These are phyloP conservation scores for Gnomoniopsis smithogilvyi DNA, from an alignment of 2,329 filamentous ascomycete species.

Conservation along the genomic window DNA sequence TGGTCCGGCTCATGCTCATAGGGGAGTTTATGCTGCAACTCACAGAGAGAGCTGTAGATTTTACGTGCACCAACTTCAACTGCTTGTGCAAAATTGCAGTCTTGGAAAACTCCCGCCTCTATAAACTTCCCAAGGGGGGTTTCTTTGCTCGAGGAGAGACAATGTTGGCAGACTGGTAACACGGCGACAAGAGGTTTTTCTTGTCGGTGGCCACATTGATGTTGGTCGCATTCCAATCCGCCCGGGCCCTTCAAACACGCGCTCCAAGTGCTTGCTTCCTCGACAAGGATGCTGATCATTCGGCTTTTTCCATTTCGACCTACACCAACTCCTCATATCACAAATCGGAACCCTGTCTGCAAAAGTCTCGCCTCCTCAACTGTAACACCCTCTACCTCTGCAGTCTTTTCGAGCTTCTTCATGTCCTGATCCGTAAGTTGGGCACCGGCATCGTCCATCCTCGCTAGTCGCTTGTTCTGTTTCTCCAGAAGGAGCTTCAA, in stretches of 20 bases:
- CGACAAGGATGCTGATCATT: background rate
- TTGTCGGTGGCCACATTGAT: too few species aligned
- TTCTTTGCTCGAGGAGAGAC: too few species aligned
- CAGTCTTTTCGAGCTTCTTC: conserved; percentile 44
- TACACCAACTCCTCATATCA: conserved; percentile 32
- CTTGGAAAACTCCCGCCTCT: too few species aligned
- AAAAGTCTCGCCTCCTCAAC: conserved; percentile 44
- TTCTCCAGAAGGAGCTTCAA: conserved; percentile 32
- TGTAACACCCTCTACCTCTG: conserved; percentile 48
- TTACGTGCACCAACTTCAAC: too few species aligned
- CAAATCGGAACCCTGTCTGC: conserved; percentile 54
- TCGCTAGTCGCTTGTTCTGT: conserved; percentile 44
- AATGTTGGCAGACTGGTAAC: too few species aligned
- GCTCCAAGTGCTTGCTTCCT: background rate
- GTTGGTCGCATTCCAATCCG: too few species aligned
- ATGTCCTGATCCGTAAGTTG: conserved; percentile 44
- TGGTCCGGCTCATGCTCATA: too few species aligned
- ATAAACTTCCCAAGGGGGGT: too few species aligned
- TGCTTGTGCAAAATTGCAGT: too few species aligned
- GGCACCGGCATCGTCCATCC: conserved; percentile 45
- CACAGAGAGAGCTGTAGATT: too few species aligned
- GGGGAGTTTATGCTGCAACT: too few species aligned
- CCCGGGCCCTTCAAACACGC: background rate
- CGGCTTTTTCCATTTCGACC: background rate
- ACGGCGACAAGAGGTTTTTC: too few species aligned